phyloP scores from a whole-genome alignment of 352 stramenopile species.

The Pythium grandisporangium region DNA sequence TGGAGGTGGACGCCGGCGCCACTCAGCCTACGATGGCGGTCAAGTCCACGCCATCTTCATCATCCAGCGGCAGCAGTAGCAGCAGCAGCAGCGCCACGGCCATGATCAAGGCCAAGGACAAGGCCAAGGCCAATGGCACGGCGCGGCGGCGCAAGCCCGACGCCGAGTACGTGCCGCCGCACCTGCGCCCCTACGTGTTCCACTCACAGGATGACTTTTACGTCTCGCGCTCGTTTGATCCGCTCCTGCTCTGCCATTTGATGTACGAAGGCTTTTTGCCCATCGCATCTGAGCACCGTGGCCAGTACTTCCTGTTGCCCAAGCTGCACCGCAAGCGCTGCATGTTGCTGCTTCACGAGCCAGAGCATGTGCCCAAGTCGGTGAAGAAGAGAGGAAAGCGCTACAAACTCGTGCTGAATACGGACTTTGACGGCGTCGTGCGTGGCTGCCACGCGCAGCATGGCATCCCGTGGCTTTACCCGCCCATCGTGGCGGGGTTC shows the following conservation, averaged over 20 bases:
- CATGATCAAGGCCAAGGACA: background rate
- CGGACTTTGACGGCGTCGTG: conserved; percentile 85
- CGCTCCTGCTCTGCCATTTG: conserved; percentile 81
- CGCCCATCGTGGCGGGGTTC: conserved; percentile 83
- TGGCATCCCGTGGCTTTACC: conserved; percentile 90
- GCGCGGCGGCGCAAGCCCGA: conserved; percentile 18
- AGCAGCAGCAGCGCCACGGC: too few species aligned
- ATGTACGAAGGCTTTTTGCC: conserved; percentile 94
- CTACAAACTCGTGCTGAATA: conserved; percentile 84
- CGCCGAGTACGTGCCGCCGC: conserved; percentile 81
- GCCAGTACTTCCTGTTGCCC: conserved; percentile 65
- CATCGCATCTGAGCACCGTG: conserved; percentile 82
- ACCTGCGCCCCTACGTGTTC: conserved; percentile 76
- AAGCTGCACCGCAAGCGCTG: conserved; percentile 89
- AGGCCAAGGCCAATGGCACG: background rate
- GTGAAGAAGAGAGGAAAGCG: conserved; percentile 86
- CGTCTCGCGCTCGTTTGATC: conserved; percentile 84
- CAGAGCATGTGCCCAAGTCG: conserved; percentile 83
- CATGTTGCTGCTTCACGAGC: conserved; percentile 54
- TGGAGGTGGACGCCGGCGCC: background rate
- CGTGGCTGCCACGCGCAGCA: conserved; percentile 89
- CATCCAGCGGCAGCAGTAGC: too few species aligned
- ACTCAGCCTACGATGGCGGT: too few species aligned
- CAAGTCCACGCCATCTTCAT: too few species aligned
- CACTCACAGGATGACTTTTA: conserved; percentile 94